phyloP scores from a whole-genome alignment of 2,329 filamentous ascomycete species.

The Lasiodiplodia sp. region DNA sequence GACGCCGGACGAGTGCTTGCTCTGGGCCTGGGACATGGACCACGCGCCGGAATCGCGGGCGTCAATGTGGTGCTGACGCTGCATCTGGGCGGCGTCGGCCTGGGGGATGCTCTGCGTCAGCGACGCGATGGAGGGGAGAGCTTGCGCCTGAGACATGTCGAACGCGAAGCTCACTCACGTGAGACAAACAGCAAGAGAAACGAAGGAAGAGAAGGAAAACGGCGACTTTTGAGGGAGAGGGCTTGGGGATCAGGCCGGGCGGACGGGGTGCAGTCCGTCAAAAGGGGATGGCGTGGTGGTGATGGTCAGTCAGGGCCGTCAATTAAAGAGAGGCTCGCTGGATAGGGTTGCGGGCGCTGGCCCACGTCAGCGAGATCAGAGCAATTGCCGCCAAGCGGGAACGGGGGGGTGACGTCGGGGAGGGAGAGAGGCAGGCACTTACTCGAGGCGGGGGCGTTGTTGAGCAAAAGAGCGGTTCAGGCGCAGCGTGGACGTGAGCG shows the following conservation, averaged over 20 bases:
- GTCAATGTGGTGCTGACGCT: slow-evolving; percentile 42
- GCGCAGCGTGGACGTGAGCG: slow-evolving; percentile 7
- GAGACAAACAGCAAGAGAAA: slow-evolving; percentile 12
- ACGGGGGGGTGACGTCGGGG: slow-evolving; percentile 18
- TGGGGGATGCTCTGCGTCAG: slow-evolving; percentile 43
- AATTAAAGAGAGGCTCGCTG: slow-evolving; percentile 16
- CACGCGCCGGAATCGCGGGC: slow-evolving; percentile 66
- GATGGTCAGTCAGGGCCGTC: slow-evolving; percentile 13
- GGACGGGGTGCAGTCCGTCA: slow-evolving; percentile 8
- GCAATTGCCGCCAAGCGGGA: slow-evolving; percentile 3
- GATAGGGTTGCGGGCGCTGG: not conserved
- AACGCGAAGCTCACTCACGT: slow-evolving; percentile 16
- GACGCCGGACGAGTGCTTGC: slow-evolving; percentile 55
- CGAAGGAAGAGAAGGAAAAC: not conserved
- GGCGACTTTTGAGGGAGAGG: not conserved
- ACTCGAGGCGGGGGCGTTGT: slow-evolving; percentile 22
- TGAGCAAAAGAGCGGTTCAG: slow-evolving; percentile 22
- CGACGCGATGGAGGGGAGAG: slow-evolving; percentile 48
- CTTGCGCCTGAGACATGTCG: slow-evolving; percentile 42
- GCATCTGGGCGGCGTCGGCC: slow-evolving; percentile 43
- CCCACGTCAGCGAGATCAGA: slow-evolving; percentile 13
- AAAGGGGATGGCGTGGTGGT: slow-evolving; percentile 21
- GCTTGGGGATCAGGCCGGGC: not conserved
- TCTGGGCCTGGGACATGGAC: slow-evolving; percentile 66
- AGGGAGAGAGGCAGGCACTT: not conserved